These are phyloP conservation scores for Cornus kousa DNA, from an alignment of 148 eudicot genomes.

Conservation along the genomic window DNA sequence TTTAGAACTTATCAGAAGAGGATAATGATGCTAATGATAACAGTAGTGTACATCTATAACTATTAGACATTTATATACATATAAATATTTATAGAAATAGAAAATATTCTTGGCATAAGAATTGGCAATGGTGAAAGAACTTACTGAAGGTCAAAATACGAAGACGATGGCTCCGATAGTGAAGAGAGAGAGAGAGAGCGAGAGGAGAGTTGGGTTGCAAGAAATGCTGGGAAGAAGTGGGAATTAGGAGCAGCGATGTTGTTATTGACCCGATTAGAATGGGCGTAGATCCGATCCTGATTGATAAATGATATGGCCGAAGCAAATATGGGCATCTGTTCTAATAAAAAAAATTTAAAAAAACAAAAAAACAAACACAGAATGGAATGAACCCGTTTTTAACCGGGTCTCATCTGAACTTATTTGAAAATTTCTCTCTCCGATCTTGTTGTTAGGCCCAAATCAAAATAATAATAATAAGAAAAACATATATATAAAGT, in stretches of 20 bases:
- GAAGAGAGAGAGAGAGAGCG: not conserved
- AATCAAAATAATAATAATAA: no score
- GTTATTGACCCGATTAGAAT: not conserved
- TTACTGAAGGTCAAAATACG: not conserved
- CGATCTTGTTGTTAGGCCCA: no score
- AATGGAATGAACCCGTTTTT: no score
- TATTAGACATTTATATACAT: not conserved
- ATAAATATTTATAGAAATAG: not conserved
- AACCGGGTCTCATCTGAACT: no score
- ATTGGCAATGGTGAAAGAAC: not conserved
- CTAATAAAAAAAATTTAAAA: no score
- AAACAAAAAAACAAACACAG: no score
- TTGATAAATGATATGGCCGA: no score
- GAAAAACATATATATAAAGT: no score
- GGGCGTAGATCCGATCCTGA: no score
- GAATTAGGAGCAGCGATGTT: not conserved
- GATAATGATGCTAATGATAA: not conserved
- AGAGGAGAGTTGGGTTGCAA: not conserved
- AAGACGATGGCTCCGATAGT: not conserved
- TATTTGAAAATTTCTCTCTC: no score
- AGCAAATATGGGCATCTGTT: no score
- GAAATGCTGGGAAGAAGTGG: not conserved
- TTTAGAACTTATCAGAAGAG: not conserved
- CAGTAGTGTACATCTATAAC: not conserved
- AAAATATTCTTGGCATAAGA: not conserved